A percentile compares a stretch with the other conserved stretches of the same genome.
Conservation (phyloP, 768 basidiomycete species). For the Boletus rex-veris region DNA sequence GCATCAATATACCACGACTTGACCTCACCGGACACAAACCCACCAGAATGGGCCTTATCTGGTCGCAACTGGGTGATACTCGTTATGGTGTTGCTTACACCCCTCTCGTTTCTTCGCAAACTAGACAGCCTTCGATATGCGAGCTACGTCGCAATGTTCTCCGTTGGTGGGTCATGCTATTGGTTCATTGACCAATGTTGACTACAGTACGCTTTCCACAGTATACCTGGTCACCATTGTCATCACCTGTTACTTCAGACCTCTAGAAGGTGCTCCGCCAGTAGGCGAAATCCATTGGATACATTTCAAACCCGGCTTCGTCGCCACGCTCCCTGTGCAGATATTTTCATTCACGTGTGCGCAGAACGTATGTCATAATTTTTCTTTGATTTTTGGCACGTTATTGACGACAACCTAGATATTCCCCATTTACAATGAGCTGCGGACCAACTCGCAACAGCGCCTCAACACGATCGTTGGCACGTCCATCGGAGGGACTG, state of each 20-base stretch:
- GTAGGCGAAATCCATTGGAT: conserved; percentile 69
- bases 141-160: conserved; percentile 87
- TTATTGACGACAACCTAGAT: conserved; percentile 46
- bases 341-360: conserved; percentile 91
- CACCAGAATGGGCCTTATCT: conserved; percentile 72
- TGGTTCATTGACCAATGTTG: not conserved
- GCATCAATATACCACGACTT: conserved; percentile 78
- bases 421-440: conserved; percentile 93
- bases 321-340: conserved; percentile 89
- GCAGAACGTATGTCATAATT: conserved; percentile 66
- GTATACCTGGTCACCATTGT: conserved; percentile 81
- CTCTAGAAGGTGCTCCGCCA: conserved; percentile 57
- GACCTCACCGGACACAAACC: conserved; percentile 56
- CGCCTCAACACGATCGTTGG: conserved; percentile 88
- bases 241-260: conserved; percentile 73
- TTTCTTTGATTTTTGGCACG: conserved; percentile 1
- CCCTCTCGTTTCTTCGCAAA: conserved; percentile 77
- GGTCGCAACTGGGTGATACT: conserved; percentile 82
- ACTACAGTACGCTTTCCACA: conserved; percentile 25
- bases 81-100: conserved; percentile 72
- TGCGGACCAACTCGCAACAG: conserved; percentile 72
- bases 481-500: conserved; percentile 80
- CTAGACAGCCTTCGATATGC: conserved; percentile 87
- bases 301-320: conserved; percentile 71
- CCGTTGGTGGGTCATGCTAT: conserved; percentile 61